phyloP scores from a whole-genome alignment of 208 protist species.

The Trypanosoma boissoni region DNA sequence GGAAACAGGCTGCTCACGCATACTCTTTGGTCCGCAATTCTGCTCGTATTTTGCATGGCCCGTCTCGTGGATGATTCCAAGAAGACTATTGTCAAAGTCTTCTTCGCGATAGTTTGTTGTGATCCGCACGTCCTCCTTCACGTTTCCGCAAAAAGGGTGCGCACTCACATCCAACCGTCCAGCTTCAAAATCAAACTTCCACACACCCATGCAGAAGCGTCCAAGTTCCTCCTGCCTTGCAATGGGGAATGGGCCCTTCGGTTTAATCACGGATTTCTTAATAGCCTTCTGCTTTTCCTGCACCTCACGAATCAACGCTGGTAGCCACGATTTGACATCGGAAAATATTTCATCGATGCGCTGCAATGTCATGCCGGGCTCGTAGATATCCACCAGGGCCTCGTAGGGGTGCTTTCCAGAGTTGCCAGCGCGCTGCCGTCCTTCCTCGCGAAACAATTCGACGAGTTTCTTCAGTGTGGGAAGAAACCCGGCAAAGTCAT shows the following conservation, averaged over 20 bases:
- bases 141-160: slow-evolving; percentile 87
- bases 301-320: slow-evolving; percentile 68
- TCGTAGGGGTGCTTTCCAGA: slow-evolving; percentile 65
- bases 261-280: slow-evolving; percentile 22
- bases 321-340: slow-evolving; percentile 77
- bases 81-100: slow-evolving; percentile 48
- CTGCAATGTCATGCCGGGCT: slow-evolving; percentile 69
- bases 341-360: slow-evolving; percentile 66
- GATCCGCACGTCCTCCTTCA: slow-evolving; percentile 80
- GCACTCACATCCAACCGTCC: slow-evolving; percentile 83
- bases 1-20: slow-evolving; percentile 62
- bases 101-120: slow-evolving; percentile 77
- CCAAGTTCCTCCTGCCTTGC: slow-evolving; percentile 59
- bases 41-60: slow-evolving; percentile 91
- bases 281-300: slow-evolving; percentile 48
- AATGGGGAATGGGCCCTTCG: slow-evolving; percentile 40
- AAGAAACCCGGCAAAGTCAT: slow-evolving; percentile 67
- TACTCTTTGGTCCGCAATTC: slow-evolving; percentile 63
- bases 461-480: slow-evolving; percentile 77
- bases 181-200: slow-evolving; percentile 77
- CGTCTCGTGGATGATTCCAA: slow-evolving; percentile 80
- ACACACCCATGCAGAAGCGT: slow-evolving; percentile 51
- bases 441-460: slow-evolving; percentile 62
- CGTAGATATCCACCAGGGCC: slow-evolving; percentile 73
- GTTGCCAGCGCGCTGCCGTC: slow-evolving; percentile 37